Evolutionary conservation across 176 grass and related monocot genomes (phyloP), one percentile per base, ranked within the genome.

Genomic region (Rhynchospora tenuis): DNA sequence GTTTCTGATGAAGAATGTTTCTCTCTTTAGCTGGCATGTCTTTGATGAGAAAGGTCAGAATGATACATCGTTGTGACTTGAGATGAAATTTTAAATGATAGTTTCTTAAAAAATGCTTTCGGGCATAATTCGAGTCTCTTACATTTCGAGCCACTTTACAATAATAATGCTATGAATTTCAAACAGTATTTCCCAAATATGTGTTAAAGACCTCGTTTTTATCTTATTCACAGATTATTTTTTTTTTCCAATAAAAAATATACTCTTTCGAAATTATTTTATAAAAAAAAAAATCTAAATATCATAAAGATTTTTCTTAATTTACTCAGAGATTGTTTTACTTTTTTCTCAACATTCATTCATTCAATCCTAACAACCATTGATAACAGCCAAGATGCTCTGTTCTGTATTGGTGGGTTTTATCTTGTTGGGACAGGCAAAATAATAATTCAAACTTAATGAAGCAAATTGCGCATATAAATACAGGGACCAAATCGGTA

Each of bases 381-480:
- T 51, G 48, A 51, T n/a, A 68, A 20, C 48, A 33, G 9, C 24
- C 7, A 14, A 77, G 2, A 77, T 29, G 15, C 50, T 77, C 24
- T 56, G 22, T 51, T 16, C 20, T 72, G 4, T 72, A 5, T 76
- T 55, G 22, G 24, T 76, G 16, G 24, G 24, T 31, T 75, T 75
- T 54, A 69, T 55, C 73, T 2, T 76, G 72, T 28, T 75, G 46
- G 47, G 47, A 75, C 72, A 55, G 55, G 46, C 48, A 50, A 76
- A 31, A 77, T 24, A 77, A 56, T 50, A 73, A 73, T 73, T 73
- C 69, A 48, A 73, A 24, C 11, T 24, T 10, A 73, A 73, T 29
- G 43, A 19, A 72, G n/a, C 73, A 77, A 77, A 46, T 77, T 77
- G 47, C 50, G 1, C 24, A 77, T 77, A 54, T 77, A 77, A 76